Evolutionary conservation across 345 rosid genomes (phyloP).

Genomic region (Limnanthes douglasii): DNA sequence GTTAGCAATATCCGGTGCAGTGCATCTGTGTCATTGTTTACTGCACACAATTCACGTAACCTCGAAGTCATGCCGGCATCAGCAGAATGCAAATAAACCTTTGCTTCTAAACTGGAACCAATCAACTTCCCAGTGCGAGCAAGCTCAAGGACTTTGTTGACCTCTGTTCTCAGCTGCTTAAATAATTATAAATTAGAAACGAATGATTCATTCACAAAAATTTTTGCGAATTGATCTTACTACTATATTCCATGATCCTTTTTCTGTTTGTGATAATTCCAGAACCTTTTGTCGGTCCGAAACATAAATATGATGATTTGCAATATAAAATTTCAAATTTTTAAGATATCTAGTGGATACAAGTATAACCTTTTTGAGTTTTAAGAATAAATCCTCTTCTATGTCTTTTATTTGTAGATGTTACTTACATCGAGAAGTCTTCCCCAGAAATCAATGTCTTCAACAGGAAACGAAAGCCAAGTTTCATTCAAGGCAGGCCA

Average conservation of each 20-base stretch:
- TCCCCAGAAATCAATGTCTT: slow-evolving; percentile 63
- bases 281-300: no score
- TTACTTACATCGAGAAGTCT: slow-evolving; percentile 68
- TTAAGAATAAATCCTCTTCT: no score
- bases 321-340: no score
- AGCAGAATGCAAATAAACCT: slow-evolving; percentile 49
- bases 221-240: no score
- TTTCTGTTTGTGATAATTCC: no score
- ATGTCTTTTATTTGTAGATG: no score
- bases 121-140: slow-evolving; percentile 77
- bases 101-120: slow-evolving; percentile 92
- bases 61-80: slow-evolving; percentile 41
- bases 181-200: slow-evolving; percentile 4
- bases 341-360: no score
- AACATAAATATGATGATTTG: no score
- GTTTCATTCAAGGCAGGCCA: slow-evolving; percentile 59
- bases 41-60: slow-evolving; percentile 33
- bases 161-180: slow-evolving; percentile 82
- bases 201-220: no score
- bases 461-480: slow-evolving; percentile 51
- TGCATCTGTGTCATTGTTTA: slow-evolving; percentile 51
- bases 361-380: no score
- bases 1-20: slow-evolving; percentile 72
- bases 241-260: no score
- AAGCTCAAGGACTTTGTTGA: slow-evolving; percentile 76